Evolutionary conservation across 805 yeast genomes (phyloP), one percentile per base, ranked within the genome.

Genomic region (Yarrowia sp.): DNA sequence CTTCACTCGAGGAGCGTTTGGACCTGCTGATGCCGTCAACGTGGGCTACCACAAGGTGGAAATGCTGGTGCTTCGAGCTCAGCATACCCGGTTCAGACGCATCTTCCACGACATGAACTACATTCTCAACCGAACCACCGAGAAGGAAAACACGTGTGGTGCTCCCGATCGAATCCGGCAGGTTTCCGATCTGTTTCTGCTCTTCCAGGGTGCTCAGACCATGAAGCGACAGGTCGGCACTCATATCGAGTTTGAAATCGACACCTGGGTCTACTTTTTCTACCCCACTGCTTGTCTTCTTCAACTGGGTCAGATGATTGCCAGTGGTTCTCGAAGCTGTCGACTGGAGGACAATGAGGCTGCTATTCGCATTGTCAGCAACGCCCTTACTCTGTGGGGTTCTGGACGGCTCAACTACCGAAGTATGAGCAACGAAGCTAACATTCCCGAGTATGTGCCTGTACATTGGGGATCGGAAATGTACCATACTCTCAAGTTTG

Each of bases 161-260:
- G 77, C 82, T 17, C 71, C 76, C 2, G 74, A 78, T 32, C 81
- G 87, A 22, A 76, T 88, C 7, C 77, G 80, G 1, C 87, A 86
- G 76, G 79, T 88, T 0, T 82, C 89, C 48, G 90, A 88, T 67
- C 79, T 90, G 10, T 70, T 89, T 32, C 76, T 83, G 1, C 75
- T 90, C 33, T 89, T 91, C 70, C 95, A 91, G 74, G 92, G 96
- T 3, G 81, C 85, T 51, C 89, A 95, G 1, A 86, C 89, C 0
- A 77, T 90, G 70, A 82, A 80, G 67, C 80, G 98, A 66, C 97
- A 91, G 71, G 84, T 85, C 4, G 79, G 82, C 6, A 87, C 84
- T 66, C 99, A 93, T 74, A 92, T 93, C 10, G 97, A 92, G 72
- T 95, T 89, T 73, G 99, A 93, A 72, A 86, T 86, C 49, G 90